Evolutionary conservation across 208 protist genomes (phyloP), one percentile per base, ranked within the genome.

Genomic region (Balamuthia mandrillaris): DNA sequence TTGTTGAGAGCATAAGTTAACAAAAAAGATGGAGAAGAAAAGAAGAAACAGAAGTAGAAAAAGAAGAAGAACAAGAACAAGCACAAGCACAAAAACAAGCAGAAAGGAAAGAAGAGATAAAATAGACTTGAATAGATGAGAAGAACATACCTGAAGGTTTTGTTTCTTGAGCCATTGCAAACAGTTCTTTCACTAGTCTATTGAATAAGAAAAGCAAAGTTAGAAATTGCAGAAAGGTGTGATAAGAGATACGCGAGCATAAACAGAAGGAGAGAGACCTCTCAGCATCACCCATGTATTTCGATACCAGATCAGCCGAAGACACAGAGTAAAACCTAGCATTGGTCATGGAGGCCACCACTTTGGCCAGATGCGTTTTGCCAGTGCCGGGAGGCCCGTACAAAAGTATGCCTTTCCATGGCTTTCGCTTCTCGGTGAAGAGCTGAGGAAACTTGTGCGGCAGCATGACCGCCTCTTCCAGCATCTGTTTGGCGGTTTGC

Each of bases 221-320:
- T 24, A 78, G 54, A 35, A 7, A 63, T 9, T 68, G 24, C n/a
- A 74, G 31, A 74, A 7, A 12, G 63, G 5, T 18, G 63, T 45
- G n/a, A 39, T 16, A 24, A 18, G 10, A 18, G 54, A 72, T 58
- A 79, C 41, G 9, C 10, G 31, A 27, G 16, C n/a, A 12, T 39
- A 7, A 7, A 58, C n/a, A n/a, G 24, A 18, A 5, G 47, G 47
- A 18, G 29, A 14, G 24, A 6, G 54, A 96, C 51, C 95, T 96
- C 88, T 99, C 98, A 68, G 92, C 96, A 88, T 99, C 96, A 49
- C 98, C 98, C 10, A 98, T 93, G 96, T 97, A 99, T 90, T 99
- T 99, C 37, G 93, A 97, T 21, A 99, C 95, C 33, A 99, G 93
- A 85, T 98, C 97, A 1, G 96, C 95, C 41, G 96, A 97, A 49